Base-by-base conservation (phyloP, 2,329 filamentous ascomycete genomes). In the Neopestalotiopsis clavispora region DNA sequence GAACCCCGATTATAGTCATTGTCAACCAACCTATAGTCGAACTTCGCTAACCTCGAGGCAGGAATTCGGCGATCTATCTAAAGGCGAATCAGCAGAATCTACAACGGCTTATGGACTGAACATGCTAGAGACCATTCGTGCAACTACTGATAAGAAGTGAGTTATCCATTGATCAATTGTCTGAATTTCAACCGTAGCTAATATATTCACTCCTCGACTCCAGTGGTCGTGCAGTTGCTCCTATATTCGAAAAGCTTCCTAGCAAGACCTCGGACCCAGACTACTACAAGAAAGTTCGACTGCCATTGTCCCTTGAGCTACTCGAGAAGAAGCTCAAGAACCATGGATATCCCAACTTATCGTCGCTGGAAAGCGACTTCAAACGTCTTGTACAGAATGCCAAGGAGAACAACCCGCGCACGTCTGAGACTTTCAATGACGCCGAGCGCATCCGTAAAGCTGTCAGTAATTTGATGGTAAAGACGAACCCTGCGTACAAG, bases 361-460 rank as follows among this genome's bases (percentile, higher is more conserved):
- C 93, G 5, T 86, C 91, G 64, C 83, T 97, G 13, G 94, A 97
- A 80, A 91, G 92, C 76, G 95, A 95, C 78, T 88, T 95, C 77
- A 97, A 96, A 83, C 91, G 94, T 71, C 92, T 97, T 86, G 92
- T 97, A 67, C 87, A 90, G 72, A 97, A 97, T 76, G 93, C 93
- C 45, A 97, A 97, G 79, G 90, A 94, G 67, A 96, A 90, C 81
- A 95, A 95, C 76, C 86, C 91, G 69, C 91, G 91, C 73, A 87
- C 87, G 58, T 94, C 93, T 0, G 83, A 89, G 68, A 86, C 92
- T 49, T 95, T 92, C 77, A 91, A 94, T 58, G 94, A 97, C 82
- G 94, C 94, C 9, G 94, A 97, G 80, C 90, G 94, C 63, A 88
- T 97, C 60, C 88, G 94, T 61, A 97, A 97, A 81, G 91, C 94